These are phyloP conservation scores for Ramaria sp. DNA, from an alignment of 768 basidiomycete genomes.

Conservation along the genomic window DNA sequence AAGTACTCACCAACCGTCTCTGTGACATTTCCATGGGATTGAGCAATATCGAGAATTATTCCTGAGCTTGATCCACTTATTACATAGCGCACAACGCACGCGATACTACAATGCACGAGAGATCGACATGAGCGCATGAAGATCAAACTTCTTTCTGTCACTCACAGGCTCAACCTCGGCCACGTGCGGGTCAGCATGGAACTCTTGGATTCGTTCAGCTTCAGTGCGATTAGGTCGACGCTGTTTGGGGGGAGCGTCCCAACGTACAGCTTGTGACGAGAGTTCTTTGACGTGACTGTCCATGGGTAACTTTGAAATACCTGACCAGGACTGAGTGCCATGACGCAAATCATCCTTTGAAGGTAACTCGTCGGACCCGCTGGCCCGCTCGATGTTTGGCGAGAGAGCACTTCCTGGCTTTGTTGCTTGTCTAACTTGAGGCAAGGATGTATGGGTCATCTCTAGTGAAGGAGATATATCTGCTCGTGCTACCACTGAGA, in stretches of 20 bases:
- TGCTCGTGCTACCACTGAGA: not conserved
- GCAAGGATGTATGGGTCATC: not conserved
- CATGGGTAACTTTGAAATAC: too few relatives aligned
- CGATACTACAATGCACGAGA: not conserved
- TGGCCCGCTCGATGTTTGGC: too few relatives aligned
- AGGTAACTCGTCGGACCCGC: not conserved
- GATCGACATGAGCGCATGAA: not conserved
- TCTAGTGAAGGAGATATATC: not conserved
- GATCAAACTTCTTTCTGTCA: not conserved
- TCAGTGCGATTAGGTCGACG: constrained; percentile 32
- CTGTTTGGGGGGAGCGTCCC: not conserved
- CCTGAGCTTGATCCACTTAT: constrained; percentile 9
- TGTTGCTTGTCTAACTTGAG: not conserved
- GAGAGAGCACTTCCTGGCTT: not conserved
- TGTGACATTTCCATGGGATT: constrained; percentile 62
- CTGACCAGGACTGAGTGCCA: too few relatives aligned
- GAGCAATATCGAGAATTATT: constrained; percentile 69
- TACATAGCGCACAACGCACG: not conserved
- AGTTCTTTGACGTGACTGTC: not conserved
- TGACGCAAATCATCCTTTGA: too few relatives aligned
- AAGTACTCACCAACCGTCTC: constrained; percentile 21
- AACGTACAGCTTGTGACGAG: not conserved
- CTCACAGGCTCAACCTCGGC: constrained; percentile 57
- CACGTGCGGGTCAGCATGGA: constrained; percentile 62
- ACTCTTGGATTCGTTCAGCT: constrained; percentile 63